Percentiles rank a stretch among this genome's conserved stretches.
phyloP scores from a whole-genome alignment of 164 flowering plant species.

The Umbellularia californica region DNA sequence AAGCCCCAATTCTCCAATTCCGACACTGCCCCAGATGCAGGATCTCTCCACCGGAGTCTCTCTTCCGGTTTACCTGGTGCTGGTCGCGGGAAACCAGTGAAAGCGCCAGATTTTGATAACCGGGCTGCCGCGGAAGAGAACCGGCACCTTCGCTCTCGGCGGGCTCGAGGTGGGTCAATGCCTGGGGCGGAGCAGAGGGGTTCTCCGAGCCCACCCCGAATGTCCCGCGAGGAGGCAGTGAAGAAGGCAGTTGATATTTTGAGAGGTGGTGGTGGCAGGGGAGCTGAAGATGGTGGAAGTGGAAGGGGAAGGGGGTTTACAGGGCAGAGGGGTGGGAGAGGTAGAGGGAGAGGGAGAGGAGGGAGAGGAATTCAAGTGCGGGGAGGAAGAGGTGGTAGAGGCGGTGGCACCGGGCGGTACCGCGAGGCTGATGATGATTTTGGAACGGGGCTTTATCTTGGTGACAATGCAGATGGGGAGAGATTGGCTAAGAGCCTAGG shows the following conservation, averaged over 20 bases:
- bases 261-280: slow-evolving; percentile 18
- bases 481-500: slow-evolving; percentile 53
- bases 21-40: neutral
- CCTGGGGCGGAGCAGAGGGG: neutral
- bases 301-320: slow-evolving; percentile 18
- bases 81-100: slow-evolving; percentile 56
- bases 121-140: slow-evolving; percentile 38
- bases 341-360: slow-evolving; percentile 27
- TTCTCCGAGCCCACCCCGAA: slow-evolving; percentile 11
- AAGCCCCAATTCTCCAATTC: slow-evolving; percentile 6
- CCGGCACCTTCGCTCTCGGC: slow-evolving; percentile 39
- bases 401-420: slow-evolving; percentile 10
- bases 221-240: slow-evolving; percentile 44
- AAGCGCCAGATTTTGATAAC: slow-evolving; percentile 9
- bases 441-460: slow-evolving; percentile 29
- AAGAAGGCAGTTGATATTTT: slow-evolving; percentile 37
- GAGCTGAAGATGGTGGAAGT: slow-evolving; percentile 9
- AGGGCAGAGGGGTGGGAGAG: slow-evolving; percentile 17
- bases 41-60: slow-evolving; percentile 20
- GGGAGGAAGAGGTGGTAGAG: slow-evolving; percentile 20
- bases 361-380: slow-evolving; percentile 13
- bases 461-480: slow-evolving; percentile 58
- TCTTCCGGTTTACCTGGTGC: slow-evolving; percentile 26
- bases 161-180: slow-evolving; percentile 4
- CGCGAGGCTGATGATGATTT: slow-evolving; percentile 19